Base-by-base conservation (phyloP, 1,139 yeast species). In the Hyphopichia buzzinii region DNA sequence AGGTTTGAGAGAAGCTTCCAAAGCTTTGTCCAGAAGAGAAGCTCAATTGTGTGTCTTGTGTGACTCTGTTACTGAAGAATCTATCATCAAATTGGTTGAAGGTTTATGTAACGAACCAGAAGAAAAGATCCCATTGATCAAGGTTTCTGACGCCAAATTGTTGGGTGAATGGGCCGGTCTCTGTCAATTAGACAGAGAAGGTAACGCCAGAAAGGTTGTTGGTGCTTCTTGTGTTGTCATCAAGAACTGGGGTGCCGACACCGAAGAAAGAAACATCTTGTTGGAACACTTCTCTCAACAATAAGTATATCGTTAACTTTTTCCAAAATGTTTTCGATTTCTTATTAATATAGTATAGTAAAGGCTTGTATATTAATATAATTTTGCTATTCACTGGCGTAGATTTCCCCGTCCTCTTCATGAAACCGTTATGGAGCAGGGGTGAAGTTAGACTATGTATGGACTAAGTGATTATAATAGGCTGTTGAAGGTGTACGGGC, bases 141-240 rank as follows among this genome's bases (percentile, higher is more conserved):
- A 92, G 86, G 97, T 92, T 59, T 88, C 97, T 59, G 98, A 94
- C 71, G 96, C 97, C 69, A 92, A 92, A 85, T 88, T 88, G 80
- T 85, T 92, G 69, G 99, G 99, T 82, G 97, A 92, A 81, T 92
- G 98, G 99, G 98, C 97, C 66, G 99, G 99, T 84, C 83, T 92
- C 62, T 94, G 97, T 80, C 92, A 89, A 79, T 84, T 92, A 65
- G 98, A 92, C 95, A 89, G 96, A 80, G 98, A 92, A 66, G 99
- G 98, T 78, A 89, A 90, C 82, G 97, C 97, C 78, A 89, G 97
- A 83, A 92, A 92, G 89, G 97, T 92, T 64, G 98, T 94, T 72
- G 98, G 97, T 78, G 95, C 97, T 74, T 90, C 97, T 64, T 92
- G 96, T 76, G 97, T 92, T 67, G 98, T 92, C 65, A 89, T 92